A percentile compares a stretch with the other conserved stretches of the same genome.
phyloP scores from a whole-genome alignment of 1,139 yeast species.

The Lodderomyces jiufengensis region DNA sequence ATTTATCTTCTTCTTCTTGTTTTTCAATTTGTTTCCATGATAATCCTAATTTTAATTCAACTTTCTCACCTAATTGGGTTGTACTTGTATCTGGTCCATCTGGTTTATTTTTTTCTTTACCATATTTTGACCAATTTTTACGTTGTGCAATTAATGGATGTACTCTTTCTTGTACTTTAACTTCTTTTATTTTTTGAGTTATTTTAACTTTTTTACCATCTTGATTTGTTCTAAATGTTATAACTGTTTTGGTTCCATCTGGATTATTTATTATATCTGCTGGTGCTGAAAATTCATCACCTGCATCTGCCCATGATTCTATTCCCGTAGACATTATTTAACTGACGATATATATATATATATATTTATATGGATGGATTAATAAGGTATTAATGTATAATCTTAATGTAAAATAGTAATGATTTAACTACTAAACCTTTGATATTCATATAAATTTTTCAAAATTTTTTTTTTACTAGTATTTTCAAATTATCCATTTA shows the following conservation, averaged over 20 bases:
- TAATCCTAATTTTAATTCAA: conserved; percentile 63
- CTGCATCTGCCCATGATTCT: conserved; percentile 67
- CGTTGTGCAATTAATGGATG: conserved; percentile 73
- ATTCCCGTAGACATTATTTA: conserved; percentile 36
- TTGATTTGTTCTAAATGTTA: conserved; percentile 70
- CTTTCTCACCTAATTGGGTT: conserved; percentile 86
- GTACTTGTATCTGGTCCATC: conserved; percentile 88
- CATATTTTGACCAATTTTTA: conserved; percentile 76
- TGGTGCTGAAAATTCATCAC: conserved; percentile 62
- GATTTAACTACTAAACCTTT: too few species aligned
- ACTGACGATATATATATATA: background rate
- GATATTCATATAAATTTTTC: too few species aligned
- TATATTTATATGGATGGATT: too few species aligned
- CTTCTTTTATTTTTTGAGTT: conserved; percentile 79
- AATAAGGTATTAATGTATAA: too few species aligned
- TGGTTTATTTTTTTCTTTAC: conserved; percentile 70
- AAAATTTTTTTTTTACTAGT: background rate
- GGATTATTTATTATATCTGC: conserved; percentile 72
- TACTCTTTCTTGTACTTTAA: conserved; percentile 75
- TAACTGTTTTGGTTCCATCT: conserved; percentile 88
- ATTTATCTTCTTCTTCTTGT: conserved; percentile 56
- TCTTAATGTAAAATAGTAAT: too few species aligned
- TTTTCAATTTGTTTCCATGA: conserved; percentile 68
- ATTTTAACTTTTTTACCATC: conserved; percentile 84
- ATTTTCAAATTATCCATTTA: conserved; percentile 1